Evolutionary conservation across 2,329 filamentous ascomycete species (phyloP).

Genomic region (Ilyonectria sp.): DNA sequence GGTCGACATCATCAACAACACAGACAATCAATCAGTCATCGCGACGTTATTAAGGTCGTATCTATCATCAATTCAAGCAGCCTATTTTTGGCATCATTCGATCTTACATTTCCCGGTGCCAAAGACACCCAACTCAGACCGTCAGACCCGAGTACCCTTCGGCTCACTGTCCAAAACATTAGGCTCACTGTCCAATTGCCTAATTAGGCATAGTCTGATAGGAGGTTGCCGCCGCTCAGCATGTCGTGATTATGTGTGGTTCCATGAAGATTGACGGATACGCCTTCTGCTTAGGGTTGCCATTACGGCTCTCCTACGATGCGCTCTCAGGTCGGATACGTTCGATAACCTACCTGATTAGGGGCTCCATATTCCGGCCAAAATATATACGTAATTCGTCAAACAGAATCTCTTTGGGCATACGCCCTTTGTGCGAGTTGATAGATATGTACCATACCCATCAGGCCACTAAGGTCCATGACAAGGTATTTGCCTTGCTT

Average conservation of each 20-base stretch:
- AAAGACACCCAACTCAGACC: too few species aligned
- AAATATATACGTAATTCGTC: neutral
- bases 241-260: slow-evolving; percentile 4
- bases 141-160: too few species aligned
- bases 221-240: slow-evolving; percentile 9
- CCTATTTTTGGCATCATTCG: too few species aligned
- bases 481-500: slow-evolving; percentile 8
- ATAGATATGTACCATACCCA: neutral
- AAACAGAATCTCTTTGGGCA: neutral
- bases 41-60: too few species aligned
- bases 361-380: neutral
- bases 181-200: too few species aligned
- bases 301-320: neutral
- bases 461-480: neutral
- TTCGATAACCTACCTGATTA: neutral
- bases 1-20: too few species aligned
- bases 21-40: too few species aligned
- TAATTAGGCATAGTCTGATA: too few species aligned
- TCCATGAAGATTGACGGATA: neutral
- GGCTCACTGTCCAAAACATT: too few species aligned
- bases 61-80: too few species aligned
- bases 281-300: neutral
- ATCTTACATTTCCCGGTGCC: too few species aligned
- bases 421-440: neutral
- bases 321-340: neutral